Evolutionary conservation across 192 early-diverging fungal species (phyloP).

Genomic region (Linnemannia hyalina): DNA sequence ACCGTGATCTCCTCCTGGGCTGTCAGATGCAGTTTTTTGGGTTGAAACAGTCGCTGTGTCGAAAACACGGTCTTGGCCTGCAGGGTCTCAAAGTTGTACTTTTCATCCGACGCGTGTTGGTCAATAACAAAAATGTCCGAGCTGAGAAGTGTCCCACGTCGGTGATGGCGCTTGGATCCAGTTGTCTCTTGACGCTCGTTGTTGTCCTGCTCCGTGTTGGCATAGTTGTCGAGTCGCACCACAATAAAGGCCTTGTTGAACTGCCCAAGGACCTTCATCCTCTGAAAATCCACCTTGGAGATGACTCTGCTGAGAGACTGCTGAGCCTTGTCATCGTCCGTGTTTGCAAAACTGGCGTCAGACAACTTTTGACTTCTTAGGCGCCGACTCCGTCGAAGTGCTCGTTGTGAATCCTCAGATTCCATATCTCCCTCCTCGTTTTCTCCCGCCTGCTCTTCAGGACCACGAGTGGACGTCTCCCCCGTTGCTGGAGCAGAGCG

Average conservation of each 20-base stretch:
- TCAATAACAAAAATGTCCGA: conserved; percentile 94
- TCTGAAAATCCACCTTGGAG: conserved; percentile 82
- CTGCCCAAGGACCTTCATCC: conserved; percentile 92
- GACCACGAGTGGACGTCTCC: not conserved
- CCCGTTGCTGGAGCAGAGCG: not conserved
- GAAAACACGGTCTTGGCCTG: conserved; percentile 73
- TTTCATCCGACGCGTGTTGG: conserved; percentile 98
- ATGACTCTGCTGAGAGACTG: conserved; percentile 68
- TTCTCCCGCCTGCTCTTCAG: conserved; percentile 19
- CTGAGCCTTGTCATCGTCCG: conserved; percentile 63
- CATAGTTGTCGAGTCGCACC: conserved; percentile 65
- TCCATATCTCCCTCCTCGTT: conserved; percentile 23
- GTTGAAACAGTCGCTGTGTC: conserved; percentile 78
- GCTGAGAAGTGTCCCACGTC: conserved; percentile 24
- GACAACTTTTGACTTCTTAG: conserved; percentile 18
- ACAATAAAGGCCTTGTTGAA: conserved; percentile 99
- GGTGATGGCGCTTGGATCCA: not conserved
- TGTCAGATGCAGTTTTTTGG: conserved; percentile 75
- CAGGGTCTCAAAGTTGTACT: conserved; percentile 93
- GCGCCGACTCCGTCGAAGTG: conserved; percentile 10
- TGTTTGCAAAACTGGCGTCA: conserved; percentile 58
- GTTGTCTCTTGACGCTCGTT: not conserved
- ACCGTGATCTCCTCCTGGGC: conserved; percentile 85
- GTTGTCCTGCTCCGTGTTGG: not conserved
- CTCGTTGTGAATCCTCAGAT: not conserved